Percentiles rank a stretch among this genome's conserved stretches.
Evolutionary conservation across 306 rosid genomes (phyloP).

Genomic region (Vicia sativa): DNA sequence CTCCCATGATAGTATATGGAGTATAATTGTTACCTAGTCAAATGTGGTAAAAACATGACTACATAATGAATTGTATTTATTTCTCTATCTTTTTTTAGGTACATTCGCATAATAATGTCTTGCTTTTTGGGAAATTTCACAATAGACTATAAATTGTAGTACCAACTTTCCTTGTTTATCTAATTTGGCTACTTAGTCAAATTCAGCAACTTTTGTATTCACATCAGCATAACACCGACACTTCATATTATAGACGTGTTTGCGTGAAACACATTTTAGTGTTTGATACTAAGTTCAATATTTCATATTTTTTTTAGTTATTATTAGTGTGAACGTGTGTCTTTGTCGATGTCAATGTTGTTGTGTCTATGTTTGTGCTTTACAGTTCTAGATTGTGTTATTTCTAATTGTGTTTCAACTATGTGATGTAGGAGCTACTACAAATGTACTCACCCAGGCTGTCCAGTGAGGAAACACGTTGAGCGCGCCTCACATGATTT

Average conservation of each 20-base stretch:
- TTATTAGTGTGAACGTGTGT: background rate
- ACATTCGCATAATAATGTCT: background rate
- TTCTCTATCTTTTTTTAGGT: slow-evolving; percentile 16
- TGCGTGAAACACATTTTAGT: background rate
- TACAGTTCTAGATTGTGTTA: background rate
- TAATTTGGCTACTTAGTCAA: slow-evolving; percentile 26
- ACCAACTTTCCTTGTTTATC: slow-evolving; percentile 10
- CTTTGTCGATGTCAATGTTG: background rate
- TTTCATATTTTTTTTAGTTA: too few relatives aligned
- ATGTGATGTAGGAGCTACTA: slow-evolving; percentile 77
- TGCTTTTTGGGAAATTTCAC: background rate
- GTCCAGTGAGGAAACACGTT: slow-evolving; percentile 94
- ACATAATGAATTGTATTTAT: slow-evolving; percentile 20
- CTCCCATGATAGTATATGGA: slow-evolving; percentile 14
- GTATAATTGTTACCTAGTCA: background rate
- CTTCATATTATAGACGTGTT: background rate
- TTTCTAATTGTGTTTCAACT: slow-evolving; percentile 28
- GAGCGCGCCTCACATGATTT: slow-evolving; percentile 85
- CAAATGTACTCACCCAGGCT: slow-evolving; percentile 80
- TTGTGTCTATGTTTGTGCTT: background rate
- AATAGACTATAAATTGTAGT: background rate
- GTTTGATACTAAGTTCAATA: background rate
- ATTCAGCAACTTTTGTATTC: slow-evolving; percentile 25
- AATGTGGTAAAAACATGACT: slow-evolving; percentile 22
- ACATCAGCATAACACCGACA: background rate